Conservation (phyloP, 169 alveolate species). For the Plasmodium gaboni region DNA sequence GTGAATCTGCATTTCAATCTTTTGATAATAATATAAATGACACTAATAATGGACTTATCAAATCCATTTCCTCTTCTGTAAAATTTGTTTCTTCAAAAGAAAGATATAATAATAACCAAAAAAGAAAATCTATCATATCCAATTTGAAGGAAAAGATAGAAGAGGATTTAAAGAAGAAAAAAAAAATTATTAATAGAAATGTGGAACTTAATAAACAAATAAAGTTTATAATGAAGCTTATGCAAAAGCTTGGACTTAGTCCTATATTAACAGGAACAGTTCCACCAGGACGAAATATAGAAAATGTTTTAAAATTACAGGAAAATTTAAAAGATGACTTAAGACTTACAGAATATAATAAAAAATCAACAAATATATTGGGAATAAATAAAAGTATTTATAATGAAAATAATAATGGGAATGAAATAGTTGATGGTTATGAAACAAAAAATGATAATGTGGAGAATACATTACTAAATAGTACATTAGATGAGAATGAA, state of each 20-base stretch:
- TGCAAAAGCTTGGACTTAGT: slow-evolving; percentile 74
- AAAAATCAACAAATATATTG: slow-evolving; percentile 17
- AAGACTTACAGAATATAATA: slow-evolving; percentile 18
- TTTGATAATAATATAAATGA: slow-evolving; percentile 46
- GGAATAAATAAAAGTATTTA: slow-evolving; percentile 4
- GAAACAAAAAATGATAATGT: background rate
- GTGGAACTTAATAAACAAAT: slow-evolving; percentile 74
- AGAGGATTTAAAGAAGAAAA: slow-evolving; percentile 67
- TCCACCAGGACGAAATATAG: slow-evolving; percentile 76
- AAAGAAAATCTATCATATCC: slow-evolving; percentile 69
- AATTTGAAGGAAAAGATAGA: slow-evolving; percentile 70
- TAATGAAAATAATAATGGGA: slow-evolving; percentile 1
- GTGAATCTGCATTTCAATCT: slow-evolving; percentile 29
- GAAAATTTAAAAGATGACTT: slow-evolving; percentile 67
- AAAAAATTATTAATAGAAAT: slow-evolving; percentile 63
- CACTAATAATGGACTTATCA: too few relatives aligned
- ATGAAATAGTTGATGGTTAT: background rate
- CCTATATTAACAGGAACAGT: slow-evolving; percentile 67
- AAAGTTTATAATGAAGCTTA: slow-evolving; percentile 70
- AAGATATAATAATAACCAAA: slow-evolving; percentile 39
- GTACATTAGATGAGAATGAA: slow-evolving; percentile 25
- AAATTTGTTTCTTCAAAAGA: slow-evolving; percentile 4
- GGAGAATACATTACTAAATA: slow-evolving; percentile 11
- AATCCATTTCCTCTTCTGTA: background rate
- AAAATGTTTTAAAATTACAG: slow-evolving; percentile 60